Evolutionary conservation across 1,284 basidiomycete species (phyloP), one percentile per base, ranked within the genome.

Genomic region (Microbotryomycetes sp.): DNA sequence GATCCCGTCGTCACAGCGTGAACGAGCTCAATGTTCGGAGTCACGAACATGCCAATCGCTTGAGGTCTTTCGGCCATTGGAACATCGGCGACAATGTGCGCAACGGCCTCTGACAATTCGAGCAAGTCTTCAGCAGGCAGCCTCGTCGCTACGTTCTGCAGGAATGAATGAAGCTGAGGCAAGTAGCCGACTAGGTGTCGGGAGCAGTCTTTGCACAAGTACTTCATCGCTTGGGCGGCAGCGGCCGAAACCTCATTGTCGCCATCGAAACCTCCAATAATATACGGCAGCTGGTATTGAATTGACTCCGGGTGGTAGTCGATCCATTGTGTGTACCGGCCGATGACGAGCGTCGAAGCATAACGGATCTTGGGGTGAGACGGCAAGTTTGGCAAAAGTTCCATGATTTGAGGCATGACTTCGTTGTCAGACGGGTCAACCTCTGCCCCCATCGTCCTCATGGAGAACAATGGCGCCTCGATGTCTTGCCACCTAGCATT

Each of bases 361-460:
- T 98, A 99, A 63, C 88, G 90, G 65, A 99, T 88, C 60, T 86
- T 84, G 46, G 93, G 93, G 73, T 98, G 94, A 52, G 81, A 78
- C 0, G 96, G 96, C 16, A 99, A 84, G 27, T 83, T 85, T 11
- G 94, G 91, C 47, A 99, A 85, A 51, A 97, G 81, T 70, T 92
- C 89, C 84, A 99, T 91, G 72, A 98, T 94, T 74, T 90, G 89
- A 1, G 93, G 92, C 24, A 97, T 85, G 47, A 91, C 85, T 62
- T 83, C 82, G 61, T 91, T 83, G 73, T 98, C 93, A 45, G 82
- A 79, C 7, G 85, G 80, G 71, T 97, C 88, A 23, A 97, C 83
- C 75, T 96, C 87, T 6, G 91, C 92, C 23, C 96, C 96, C 91
- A 99, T 98, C 4, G 93, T 92, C 54, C 96, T 83, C 87, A 99